Base-by-base conservation (phyloP, 2,329 filamentous ascomycete species). In the Emydomyces testavorans region DNA sequence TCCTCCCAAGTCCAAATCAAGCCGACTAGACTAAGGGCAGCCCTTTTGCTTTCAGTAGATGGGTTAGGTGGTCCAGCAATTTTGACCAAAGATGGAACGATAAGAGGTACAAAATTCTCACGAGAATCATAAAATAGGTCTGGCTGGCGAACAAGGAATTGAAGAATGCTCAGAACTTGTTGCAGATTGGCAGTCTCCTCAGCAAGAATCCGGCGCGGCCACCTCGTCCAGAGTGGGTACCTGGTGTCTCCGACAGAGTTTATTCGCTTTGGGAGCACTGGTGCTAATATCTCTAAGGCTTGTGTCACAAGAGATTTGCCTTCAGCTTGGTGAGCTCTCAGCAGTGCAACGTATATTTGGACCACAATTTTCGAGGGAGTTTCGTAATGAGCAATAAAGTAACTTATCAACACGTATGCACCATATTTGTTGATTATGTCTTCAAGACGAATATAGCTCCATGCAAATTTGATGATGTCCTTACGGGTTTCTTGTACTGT, bases 351-450 rank as follows among this genome's bases (percentile, higher is more conserved):
- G 61, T 98, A 98, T 18, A 98, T 89, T 63, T 96, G 90, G 16
- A 85, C 84, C 2, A 92, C 88, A 48, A 98, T 96, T 74, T 96
- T 98, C 10, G 85, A 77, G 0, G 92, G 93, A 0, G 92, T 96
- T 58, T 98, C 93, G 61, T 94, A 98, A 54, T 93, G 85, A 0
- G 87, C 86, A 58, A 98, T 95, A 69, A 98, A 98, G 66, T 95
- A 98, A 2, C 86, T 88, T 52, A 98, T 93, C 4, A 98, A 80
- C 4, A 95, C 90, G 59, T 98, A 98, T 2, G 92, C 89, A 0
- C 90, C 92, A 63, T 96, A 92, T 65, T 98, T 98, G 72, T 96
- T 98, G 71, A 98, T 94, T 49, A 94, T 85, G 64, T 99, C 92
- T 60, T 99, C 93, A n/a, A 98, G 77, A 20, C 86, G 80, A 58